Evolutionary conservation across 257 asterid genomes (phyloP), one percentile per base, ranked within the genome.

Genomic region (Penstemon barbatus): DNA sequence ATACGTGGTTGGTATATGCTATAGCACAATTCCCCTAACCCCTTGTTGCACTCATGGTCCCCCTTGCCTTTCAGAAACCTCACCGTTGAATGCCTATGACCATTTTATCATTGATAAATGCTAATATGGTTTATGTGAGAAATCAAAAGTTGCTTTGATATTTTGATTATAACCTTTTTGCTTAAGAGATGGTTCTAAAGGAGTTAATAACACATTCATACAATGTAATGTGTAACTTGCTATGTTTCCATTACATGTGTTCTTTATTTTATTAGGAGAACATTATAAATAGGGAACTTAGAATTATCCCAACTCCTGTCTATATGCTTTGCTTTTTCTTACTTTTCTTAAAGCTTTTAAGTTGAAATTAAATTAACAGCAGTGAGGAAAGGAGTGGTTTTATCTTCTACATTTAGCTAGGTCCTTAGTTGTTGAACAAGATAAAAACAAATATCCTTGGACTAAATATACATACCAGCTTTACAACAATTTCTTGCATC

Each of bases 11-110:
- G 77, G 87, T 46, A 77, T 84, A 84, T 81, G 72, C 87, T 18
- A 9, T 19, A 62, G 80, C 70, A 81, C 75, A 79, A 80, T 79
- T 70, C 80, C 77, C 68, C 19, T 65, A 63, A 67, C 63, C 68
- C 68, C 5, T 11, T 76, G 66, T 76, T 70, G 80, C 68, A 64
- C 38, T 74, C 71, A 52, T 68, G 85, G 82, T 77, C 85, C 85
- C 85, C 82, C 61, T 68, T 38, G 44, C 62, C 52, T 45, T 77
- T 40, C 57, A 51, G 10, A 46, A 25, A 25, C 33, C 2, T 25
- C 33, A 25, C 2, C 33, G 33, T 25, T 25, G 33, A 25, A 25
- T 25, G 33, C 33, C 33, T 25, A 25, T 25, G 33, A 25, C 33
- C 33, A 25, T 25, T 25, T 25, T 53, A n/a, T 61, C 39, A 44